phyloP scores from a whole-genome alignment of 805 yeast species.

The Ogataea methanolica region DNA sequence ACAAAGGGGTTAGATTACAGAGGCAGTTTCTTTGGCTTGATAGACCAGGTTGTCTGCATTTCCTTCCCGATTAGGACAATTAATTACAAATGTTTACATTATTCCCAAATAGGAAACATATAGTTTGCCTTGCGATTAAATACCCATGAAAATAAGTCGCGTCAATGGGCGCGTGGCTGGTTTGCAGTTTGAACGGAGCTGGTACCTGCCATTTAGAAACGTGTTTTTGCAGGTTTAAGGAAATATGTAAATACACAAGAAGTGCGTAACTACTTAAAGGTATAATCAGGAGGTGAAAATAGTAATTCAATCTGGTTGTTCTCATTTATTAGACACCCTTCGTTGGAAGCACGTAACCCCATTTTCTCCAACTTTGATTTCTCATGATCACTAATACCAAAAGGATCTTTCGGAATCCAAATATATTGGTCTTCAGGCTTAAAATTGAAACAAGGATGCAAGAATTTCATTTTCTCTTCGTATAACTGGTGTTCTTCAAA shows the following conservation, averaged over 20 bases:
- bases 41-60: too few relatives aligned
- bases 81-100: constrained; percentile 7
- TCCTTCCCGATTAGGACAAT: neutral
- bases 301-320: constrained; percentile 7
- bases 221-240: too few relatives aligned
- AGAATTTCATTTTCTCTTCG: constrained; percentile 10
- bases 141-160: too few relatives aligned
- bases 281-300: constrained; percentile 16
- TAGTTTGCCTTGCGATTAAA: too few relatives aligned
- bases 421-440: constrained; percentile 15
- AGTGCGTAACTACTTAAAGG: constrained; percentile 2
- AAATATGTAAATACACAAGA: neutral
- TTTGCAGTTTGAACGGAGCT: too few relatives aligned
- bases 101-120: constrained; percentile 11
- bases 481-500: constrained; percentile 1
- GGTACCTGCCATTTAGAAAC: too few relatives aligned
- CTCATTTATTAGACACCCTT: constrained; percentile 14
- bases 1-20: too few relatives aligned
- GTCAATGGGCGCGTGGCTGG: too few relatives aligned
- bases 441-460: constrained; percentile 23
- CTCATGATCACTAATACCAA: constrained; percentile 27
- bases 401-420: constrained; percentile 30
- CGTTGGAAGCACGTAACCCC: constrained; percentile 17
- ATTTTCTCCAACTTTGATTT: constrained; percentile 17
- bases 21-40: too few relatives aligned